Percentiles rank a stretch among this genome's conserved stretches.
phyloP scores from a whole-genome alignment of 805 yeast genomes.

The Kockiozyma suomiensis region DNA sequence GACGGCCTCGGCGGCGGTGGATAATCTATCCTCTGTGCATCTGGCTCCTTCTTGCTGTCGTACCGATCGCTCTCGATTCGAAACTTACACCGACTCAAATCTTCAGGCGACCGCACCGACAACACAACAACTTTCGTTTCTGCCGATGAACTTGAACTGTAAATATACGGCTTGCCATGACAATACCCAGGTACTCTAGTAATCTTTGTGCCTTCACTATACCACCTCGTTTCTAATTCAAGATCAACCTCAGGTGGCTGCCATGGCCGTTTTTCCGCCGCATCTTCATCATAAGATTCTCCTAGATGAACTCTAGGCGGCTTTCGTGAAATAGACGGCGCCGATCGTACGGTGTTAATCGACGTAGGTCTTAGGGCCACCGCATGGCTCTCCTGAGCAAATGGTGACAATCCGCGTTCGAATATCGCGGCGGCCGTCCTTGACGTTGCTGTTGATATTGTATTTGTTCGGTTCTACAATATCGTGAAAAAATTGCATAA shows the following conservation, averaged over 20 bases:
- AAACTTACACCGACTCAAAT: constrained; percentile 41
- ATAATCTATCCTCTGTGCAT: constrained; percentile 42
- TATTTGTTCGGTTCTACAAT: constrained; percentile 26
- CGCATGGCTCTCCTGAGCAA: too few species aligned
- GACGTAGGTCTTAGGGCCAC: too few species aligned
- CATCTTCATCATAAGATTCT: too few species aligned
- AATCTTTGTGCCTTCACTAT: constrained; percentile 28
- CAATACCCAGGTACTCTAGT: constrained; percentile 37
- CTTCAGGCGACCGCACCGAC: constrained; percentile 40
- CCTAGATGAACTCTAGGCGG: too few species aligned
- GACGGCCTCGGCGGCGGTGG: constrained; percentile 48
- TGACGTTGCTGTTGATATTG: not conserved
- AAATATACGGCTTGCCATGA: constrained; percentile 36
- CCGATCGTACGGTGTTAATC: too few species aligned
- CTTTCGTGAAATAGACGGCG: too few species aligned
- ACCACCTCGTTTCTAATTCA: constrained; percentile 38
- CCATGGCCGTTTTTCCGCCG: not conserved
- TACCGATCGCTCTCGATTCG: constrained; percentile 39
- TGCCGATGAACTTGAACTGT: constrained; percentile 32
- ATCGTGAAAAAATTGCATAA: not conserved
- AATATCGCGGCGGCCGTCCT: too few species aligned
- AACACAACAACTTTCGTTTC: constrained; percentile 32
- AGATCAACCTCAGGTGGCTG: constrained; percentile 29
- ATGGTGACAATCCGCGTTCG: too few species aligned
- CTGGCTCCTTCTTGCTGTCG: constrained; percentile 36